Percentiles rank a stretch among this genome's conserved stretches.
Evolutionary conservation across 768 basidiomycete genomes (phyloP).

Genomic region (Podaxis rugospora): DNA sequence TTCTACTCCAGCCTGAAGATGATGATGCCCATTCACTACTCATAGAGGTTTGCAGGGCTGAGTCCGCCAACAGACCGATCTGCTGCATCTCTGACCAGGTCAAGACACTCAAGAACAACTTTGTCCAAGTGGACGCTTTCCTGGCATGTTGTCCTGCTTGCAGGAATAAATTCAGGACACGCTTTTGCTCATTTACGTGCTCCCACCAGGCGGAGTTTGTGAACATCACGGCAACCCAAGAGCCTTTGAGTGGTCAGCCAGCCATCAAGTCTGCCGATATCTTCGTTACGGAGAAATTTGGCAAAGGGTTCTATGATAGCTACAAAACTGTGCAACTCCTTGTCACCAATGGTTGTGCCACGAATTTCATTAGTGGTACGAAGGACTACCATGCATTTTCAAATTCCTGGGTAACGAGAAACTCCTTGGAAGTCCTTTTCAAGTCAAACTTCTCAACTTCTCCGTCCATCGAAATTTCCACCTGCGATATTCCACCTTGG

Average conservation of each 20-base stretch:
- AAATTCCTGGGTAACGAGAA: slow-evolving; percentile 86
- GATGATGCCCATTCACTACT: slow-evolving; percentile 51
- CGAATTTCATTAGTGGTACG: slow-evolving; percentile 96
- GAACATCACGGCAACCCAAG: slow-evolving; percentile 78
- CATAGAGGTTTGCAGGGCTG: slow-evolving; percentile 71
- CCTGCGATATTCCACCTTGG: slow-evolving; percentile 54
- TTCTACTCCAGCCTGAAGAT: slow-evolving; percentile 41
- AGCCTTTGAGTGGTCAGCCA: slow-evolving; percentile 48
- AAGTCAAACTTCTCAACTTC: slow-evolving; percentile 82
- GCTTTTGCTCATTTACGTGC: slow-evolving; percentile 97
- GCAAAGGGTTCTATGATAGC: slow-evolving; percentile 81
- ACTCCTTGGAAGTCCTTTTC: slow-evolving; percentile 90
- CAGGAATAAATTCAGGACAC: slow-evolving; percentile 90
- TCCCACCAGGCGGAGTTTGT: slow-evolving; percentile 83
- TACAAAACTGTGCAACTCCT: slow-evolving; percentile 93
- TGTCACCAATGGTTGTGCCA: slow-evolving; percentile 89
- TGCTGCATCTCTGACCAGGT: slow-evolving; percentile 91
- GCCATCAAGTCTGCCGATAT: slow-evolving; percentile 90
- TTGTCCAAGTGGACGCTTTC: slow-evolving; percentile 77
- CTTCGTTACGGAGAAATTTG: slow-evolving; percentile 65
- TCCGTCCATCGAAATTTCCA: slow-evolving; percentile 39
- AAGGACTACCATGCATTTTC: slow-evolving; percentile 74
- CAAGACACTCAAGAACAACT: slow-evolving; percentile 68
- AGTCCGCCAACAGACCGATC: slow-evolving; percentile 59
- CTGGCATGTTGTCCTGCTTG: slow-evolving; percentile 98